Evolutionary conservation across 2,329 filamentous ascomycete genomes (phyloP), one percentile per base, ranked within the genome.

Genomic region (Monilinia fructigena): DNA sequence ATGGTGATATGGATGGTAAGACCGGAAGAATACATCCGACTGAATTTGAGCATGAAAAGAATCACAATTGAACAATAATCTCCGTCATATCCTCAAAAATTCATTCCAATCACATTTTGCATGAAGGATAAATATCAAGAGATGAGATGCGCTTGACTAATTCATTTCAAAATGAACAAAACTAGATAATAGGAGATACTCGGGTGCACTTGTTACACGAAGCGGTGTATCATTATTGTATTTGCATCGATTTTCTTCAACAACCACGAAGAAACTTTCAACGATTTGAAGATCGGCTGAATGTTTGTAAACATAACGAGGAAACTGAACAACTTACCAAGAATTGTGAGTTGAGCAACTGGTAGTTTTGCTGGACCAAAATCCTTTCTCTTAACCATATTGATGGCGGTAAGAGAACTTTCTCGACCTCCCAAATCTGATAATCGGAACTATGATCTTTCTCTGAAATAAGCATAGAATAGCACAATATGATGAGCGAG

Each of bases 301-400:
- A 52, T 35, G 18, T n/a, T 38, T 42, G 28, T 47, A 61, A 53
- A 52, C 18, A 23, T 1, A 54, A 23, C 28, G 31, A 53, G 45
- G 48, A 23, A 18, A 54, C 45, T 7, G 16, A 26, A n/a, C 20
- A 38, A 73, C 84, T 82, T 83, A 93, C 90, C 87, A 70, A 96
- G 80, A 74, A 95, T 92, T 50, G 87, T 80, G 74, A 96, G 82
- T 80, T 95, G 91, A 82, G 88, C 85, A 55, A 86, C 82, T 0
- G 91, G 91, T 81, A 95, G 82, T 80, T 87, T 90, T 31, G 86
- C 84, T 69, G 70, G 68, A 14, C 63, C 68, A n/a, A 75, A 77
- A 56, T 69, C 70, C 67, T 70, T 72, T 65, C 70, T 67, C 66
- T 71, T 67, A 40, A 55, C 65, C 68, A 71, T 72, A 50, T 48